Evolutionary conservation across 2,329 filamentous ascomycete species (phyloP).

Genomic region (Phyllosticta citribraziliensis): DNA sequence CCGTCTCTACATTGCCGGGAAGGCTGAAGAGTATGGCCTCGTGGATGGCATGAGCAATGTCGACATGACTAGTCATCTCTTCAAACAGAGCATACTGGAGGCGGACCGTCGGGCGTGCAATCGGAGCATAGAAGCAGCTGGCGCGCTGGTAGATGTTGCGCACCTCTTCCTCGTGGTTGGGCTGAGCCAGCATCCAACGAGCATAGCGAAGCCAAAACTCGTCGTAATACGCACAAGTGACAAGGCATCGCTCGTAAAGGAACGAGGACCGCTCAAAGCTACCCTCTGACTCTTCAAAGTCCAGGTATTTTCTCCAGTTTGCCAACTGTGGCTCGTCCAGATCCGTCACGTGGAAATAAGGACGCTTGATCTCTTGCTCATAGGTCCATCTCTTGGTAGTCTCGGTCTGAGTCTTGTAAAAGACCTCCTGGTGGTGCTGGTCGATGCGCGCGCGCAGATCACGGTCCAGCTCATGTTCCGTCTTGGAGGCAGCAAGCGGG

Average conservation of each 20-base stretch:
- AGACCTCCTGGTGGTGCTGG: slow-evolving; percentile 68
- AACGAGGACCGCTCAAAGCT: slow-evolving; percentile 66
- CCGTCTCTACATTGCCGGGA: slow-evolving; percentile 77
- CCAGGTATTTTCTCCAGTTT: slow-evolving; percentile 94
- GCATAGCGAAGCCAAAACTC: slow-evolving; percentile 98
- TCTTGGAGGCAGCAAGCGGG: slow-evolving; percentile 38
- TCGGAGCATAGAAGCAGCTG: slow-evolving; percentile 73
- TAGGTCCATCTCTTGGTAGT: slow-evolving; percentile 91
- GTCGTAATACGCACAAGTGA: slow-evolving; percentile 89
- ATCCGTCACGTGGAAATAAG: slow-evolving; percentile 94
- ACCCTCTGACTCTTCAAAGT: slow-evolving; percentile 85
- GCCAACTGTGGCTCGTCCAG: slow-evolving; percentile 73
- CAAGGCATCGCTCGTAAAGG: slow-evolving; percentile 86
- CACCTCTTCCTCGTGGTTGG: slow-evolving; percentile 76
- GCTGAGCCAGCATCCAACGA: slow-evolving; percentile 79
- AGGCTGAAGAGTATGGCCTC: slow-evolving; percentile 65
- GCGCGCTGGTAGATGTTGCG: slow-evolving; percentile 88
- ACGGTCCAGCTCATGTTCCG: slow-evolving; percentile 71
- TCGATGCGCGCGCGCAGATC: slow-evolving; percentile 75
- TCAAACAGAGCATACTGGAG: slow-evolving; percentile 93
- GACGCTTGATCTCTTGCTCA: slow-evolving; percentile 87
- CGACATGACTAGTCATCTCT: slow-evolving; percentile 63
- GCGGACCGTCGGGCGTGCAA: slow-evolving; percentile 73
- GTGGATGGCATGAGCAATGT: slow-evolving; percentile 77
- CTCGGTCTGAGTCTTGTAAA: slow-evolving; percentile 72